These are phyloP conservation scores for Trichoderma sp. DNA, from an alignment of 2,329 filamentous ascomycete genomes.

Conservation along the genomic window DNA sequence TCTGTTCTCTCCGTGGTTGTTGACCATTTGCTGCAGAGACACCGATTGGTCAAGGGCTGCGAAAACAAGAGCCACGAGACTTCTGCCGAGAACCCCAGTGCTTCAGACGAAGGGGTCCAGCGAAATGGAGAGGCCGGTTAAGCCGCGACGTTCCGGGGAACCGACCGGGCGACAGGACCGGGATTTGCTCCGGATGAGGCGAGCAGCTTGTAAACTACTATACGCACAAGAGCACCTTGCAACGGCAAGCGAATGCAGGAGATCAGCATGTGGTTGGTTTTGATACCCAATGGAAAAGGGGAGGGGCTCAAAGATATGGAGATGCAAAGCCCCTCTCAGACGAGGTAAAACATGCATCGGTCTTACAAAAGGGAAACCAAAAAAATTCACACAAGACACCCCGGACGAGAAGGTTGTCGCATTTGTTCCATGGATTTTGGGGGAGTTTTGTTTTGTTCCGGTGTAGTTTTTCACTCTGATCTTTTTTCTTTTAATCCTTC, in stretches of 20 bases:
- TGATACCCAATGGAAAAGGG: neutral
- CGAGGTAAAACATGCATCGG: neutral
- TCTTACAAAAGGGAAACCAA: neutral
- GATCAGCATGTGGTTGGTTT: neutral
- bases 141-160: neutral
- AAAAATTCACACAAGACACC: neutral
- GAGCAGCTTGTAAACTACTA: neutral
- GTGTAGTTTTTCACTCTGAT: neutral
- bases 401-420: neutral
- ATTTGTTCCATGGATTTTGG: neutral
- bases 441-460: neutral
- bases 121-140: conserved; percentile 25
- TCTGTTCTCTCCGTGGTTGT: neutral
- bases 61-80: conserved; percentile 37
- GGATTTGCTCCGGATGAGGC: neutral
- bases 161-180: neutral
- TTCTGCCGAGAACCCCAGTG: conserved; percentile 26
- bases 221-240: neutral
- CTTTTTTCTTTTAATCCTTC: neutral
- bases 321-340: neutral
- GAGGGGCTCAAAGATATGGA: neutral
- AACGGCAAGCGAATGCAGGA: neutral
- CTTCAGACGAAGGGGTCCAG: conserved; percentile 22
- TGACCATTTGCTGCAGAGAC: conserved; percentile 44
- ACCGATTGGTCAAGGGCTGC: conserved; percentile 65